Evolutionary conservation across 805 yeast genomes (phyloP).

Genomic region (Middelhovenomyces tepae): DNA sequence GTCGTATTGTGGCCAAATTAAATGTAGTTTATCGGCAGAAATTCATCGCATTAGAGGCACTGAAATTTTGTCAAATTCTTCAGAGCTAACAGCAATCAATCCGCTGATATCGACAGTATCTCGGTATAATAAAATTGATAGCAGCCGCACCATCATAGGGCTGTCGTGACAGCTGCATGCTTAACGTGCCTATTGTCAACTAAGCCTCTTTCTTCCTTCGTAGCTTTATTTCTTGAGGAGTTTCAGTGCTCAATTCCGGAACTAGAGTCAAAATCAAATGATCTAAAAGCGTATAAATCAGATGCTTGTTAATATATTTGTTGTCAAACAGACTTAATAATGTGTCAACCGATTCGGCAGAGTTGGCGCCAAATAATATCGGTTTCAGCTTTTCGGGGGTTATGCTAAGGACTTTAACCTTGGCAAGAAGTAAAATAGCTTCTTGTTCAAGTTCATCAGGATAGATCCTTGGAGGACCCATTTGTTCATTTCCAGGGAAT

Average conservation of each 20-base stretch:
- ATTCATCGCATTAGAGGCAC: too few relatives aligned
- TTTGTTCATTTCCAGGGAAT: constrained; percentile 42
- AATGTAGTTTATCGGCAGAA: too few relatives aligned
- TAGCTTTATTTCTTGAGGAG: constrained; percentile 23
- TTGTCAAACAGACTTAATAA: constrained; percentile 20
- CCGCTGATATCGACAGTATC: too few relatives aligned
- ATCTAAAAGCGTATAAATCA: constrained; percentile 22
- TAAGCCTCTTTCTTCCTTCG: too few relatives aligned
- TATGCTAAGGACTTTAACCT: constrained; percentile 10
- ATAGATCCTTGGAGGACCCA: constrained; percentile 40
- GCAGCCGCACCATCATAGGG: too few relatives aligned
- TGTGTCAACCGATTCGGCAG: constrained; percentile 15
- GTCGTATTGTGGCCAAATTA: too few relatives aligned
- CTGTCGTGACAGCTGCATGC: too few relatives aligned
- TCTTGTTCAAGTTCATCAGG: constrained; percentile 35
- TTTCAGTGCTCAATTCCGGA: constrained; percentile 21
- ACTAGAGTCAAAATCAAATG: constrained; percentile 18
- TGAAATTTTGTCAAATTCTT: too few relatives aligned
- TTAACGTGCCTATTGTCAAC: too few relatives aligned
- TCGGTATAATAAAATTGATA: too few relatives aligned
- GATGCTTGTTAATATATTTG: constrained; percentile 24
- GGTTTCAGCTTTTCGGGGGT: constrained; percentile 14
- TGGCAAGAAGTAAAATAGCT: constrained; percentile 15
- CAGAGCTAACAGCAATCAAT: too few relatives aligned
- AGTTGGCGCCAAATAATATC: constrained; percentile 16